Evolutionary conservation across 495 filamentous ascomycete species (phyloP), one percentile per base, ranked within the genome.

Genomic region (Annulohypoxylon bovei): DNA sequence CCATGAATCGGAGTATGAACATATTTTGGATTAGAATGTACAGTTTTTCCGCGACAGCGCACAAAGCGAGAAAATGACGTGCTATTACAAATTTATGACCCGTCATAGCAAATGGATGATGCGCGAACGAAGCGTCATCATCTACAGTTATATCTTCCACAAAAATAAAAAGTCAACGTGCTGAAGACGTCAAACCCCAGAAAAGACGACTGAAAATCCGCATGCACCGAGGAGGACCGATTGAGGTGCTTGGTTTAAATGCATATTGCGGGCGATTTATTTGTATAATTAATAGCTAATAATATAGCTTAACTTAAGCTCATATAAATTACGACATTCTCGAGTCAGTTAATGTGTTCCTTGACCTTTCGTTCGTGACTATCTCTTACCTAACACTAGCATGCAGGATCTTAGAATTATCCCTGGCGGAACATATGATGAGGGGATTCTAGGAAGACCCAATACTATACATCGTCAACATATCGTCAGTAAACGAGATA

Each of bases 301-400:
- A 32, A 4, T 32, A 32, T 8, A 32, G 30, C 30, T 8, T 32
- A 32, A 8, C 30, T 32, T 3, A 32, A 8, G 30, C 3, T 8
- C 30, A n/a, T 32, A 32, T 42, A 58, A 1, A 68, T 62, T 68
- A 68, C 57, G 50, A 62, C 65, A 62, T 68, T 28, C 0, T 40
- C 40, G 65, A 68, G 65, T 62, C 59, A 63, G 46, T 68, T 3
- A 1, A 40, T 14, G 9, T n/a, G n/a, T 47, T 68, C 32, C 23
- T 11, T 9, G 27, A 22, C 3, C 30, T 27, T 3, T 61, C 11
- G 50, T 62, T 68, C 57, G 54, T 18, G 39, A 46, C 11, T 16
- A 9, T 12, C 18, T 25, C 53, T 60, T n/a, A 32, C 42, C 32
- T 47, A 33, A 35, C 20, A 16, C 20, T 61, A 40, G 30, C 22